A percentile compares a stretch with the other conserved stretches of the same genome.
Conservation (phyloP, 345 rosid genomes). For the Litchi chinensis region DNA sequence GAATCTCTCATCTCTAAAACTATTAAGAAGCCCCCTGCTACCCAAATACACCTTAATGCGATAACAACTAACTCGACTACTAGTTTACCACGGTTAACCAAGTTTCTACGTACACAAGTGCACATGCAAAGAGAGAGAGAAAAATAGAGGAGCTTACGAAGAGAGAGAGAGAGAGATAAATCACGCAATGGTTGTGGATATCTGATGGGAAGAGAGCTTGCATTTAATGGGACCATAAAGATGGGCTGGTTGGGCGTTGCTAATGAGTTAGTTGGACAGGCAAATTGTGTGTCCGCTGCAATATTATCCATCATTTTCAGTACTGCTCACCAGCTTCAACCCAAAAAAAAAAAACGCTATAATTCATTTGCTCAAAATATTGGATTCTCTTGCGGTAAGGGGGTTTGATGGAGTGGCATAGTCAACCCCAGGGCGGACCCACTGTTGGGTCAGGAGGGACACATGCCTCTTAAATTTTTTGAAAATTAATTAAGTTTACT, state of each 20-base stretch:
- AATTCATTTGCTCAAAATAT: too few relatives aligned
- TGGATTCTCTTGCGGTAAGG: too few relatives aligned
- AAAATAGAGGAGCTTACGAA: too few relatives aligned
- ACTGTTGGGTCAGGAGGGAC: too few relatives aligned
- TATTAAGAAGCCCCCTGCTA: not conserved
- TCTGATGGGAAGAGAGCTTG: not conserved
- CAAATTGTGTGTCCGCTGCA: not conserved
- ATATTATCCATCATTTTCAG: too few relatives aligned
- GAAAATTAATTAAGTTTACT: too few relatives aligned
- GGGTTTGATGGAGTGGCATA: too few relatives aligned
- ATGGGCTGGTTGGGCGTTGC: not conserved
- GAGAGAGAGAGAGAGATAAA: not conserved
- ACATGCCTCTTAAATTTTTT: too few relatives aligned
- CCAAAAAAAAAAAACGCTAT: too few relatives aligned
- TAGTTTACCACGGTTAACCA: not conserved
- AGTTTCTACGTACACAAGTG: not conserved
- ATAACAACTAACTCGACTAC: not conserved
- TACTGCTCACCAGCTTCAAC: too few relatives aligned
- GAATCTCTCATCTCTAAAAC: not conserved
- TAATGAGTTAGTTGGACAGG: conserved; percentile 17
- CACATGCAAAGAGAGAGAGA: too few relatives aligned
- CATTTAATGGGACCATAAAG: not conserved
- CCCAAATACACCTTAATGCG: not conserved
- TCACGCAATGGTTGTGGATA: not conserved
- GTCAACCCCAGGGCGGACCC: too few relatives aligned